Evolutionary conservation across 345 rosid genomes (phyloP), one percentile per base, ranked within the genome.

Genomic region (Populus pruinosa): DNA sequence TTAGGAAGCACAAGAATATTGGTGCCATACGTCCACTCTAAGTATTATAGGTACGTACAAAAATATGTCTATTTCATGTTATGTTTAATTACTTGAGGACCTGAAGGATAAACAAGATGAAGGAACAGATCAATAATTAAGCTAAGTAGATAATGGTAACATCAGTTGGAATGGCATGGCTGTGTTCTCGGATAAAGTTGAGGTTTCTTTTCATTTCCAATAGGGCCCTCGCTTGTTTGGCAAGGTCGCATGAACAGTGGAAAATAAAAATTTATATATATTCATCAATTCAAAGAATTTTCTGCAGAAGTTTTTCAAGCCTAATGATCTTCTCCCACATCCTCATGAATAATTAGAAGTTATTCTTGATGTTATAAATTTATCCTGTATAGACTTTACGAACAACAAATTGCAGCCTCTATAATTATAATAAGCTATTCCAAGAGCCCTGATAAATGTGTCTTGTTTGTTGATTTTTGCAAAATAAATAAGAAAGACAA

Each of bases 91-190:
- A 39, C 25, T 20, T 18, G 23, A 53, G 59, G 59, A 14, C 59
- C 59, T 53, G 18, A 47, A 6, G n/a, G 8, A 53, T 6, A 18
- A 6, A 18, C 18, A 20, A n/a, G 59, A 53, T 20, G 7, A 53
- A 20, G 59, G 59, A 6, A 69, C 16, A 39, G 25, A 1, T 39
- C n/a, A 13, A 20, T 21, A 3, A 1, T 21, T 29, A 5, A 27
- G 41, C 23, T 21, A 31, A 72, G 27, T 55, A 72, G 75, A 72
- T 55, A 72, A 72, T 33, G 43, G 74, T 71, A 71, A 71, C 63
- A 71, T 71, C 74, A 50, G 53, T 25, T 5, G 18, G 75, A 72
- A 55, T 29, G 66, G 31, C 31, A 50, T 72, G 31, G 55, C 41
- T 71, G 35, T 71, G 31, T 25, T 7, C 21, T 27, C 49, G 27